Base-by-base conservation (phyloP, 306 rosid species). In the Ammopiptanthus mongolicus region DNA sequence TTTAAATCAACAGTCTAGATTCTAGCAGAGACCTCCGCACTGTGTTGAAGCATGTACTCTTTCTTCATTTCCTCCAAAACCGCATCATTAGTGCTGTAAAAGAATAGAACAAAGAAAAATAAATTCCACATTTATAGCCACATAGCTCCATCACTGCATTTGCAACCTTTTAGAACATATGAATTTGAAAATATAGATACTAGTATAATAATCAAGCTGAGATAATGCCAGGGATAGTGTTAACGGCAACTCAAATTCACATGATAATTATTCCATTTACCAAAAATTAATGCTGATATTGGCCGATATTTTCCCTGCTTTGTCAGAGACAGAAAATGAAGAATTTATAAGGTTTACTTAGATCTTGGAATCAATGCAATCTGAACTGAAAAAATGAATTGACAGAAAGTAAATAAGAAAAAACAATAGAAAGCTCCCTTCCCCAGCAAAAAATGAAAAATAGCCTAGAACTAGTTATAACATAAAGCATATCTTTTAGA, bases 61-160 rank as follows among this genome's bases (percentile, higher is more conserved):
- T 84, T 91, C 86, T 91, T 91, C 96, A 91, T 89, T 85, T 89
- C 87, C 82, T 91, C 96, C 74, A 89, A 84, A 65, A 91, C 88
- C 3, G 82, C 82, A 82, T 89, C 97, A 61, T 88, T 89, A 11
- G 97, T 91, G 79, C 96, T 91, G 88, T 51, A 71, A 78, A 80
- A 74, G 52, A 42, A 14, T 57, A 8, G 47, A 15, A 28, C 5
- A 52, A 17, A 12, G 13, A 37, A 76, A 59, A 21, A 12, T 42
- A 44, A 72, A 12, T 51, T 57, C 69, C 41, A 67, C 65, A 69
- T 80, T 36, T 61, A 70, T 18, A 58, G 55, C 42, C 44, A 73
- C 9, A 34, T 8, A 48, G 11, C 6, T 12, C n/a, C n/a, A 60
- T 25, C 69, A 22, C 66, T 28, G 28, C 13, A 48, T 57, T 71